A percentile compares a stretch with the other conserved stretches of the same genome.
These are phyloP conservation scores for Simplicillium aogashimaense DNA, from an alignment of 2,329 filamentous ascomycete species.

Conservation along the genomic window DNA sequence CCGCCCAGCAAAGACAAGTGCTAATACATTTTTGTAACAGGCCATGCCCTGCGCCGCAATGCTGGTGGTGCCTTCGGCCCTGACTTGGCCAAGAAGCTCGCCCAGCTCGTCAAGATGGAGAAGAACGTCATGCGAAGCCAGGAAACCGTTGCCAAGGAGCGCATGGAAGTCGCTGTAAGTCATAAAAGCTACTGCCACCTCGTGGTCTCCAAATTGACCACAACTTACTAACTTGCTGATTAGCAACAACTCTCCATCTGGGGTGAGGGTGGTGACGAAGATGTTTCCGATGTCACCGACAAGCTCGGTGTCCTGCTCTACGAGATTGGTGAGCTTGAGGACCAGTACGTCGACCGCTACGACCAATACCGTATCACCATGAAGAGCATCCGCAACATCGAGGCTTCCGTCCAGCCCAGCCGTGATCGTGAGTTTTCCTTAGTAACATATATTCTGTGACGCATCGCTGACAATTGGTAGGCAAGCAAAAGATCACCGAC, in stretches of 20 bases:
- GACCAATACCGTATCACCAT: constrained; percentile 99
- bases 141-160: constrained; percentile 87
- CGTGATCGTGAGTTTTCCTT: constrained; percentile 65
- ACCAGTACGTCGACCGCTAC: constrained; percentile 97
- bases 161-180: constrained; percentile 96
- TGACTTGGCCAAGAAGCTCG: constrained; percentile 94
- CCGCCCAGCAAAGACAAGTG: neutral
- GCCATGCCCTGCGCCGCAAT: constrained; percentile 62
- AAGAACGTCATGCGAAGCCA: constrained; percentile 99
- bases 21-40: constrained; percentile 20
- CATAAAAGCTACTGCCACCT: neutral
- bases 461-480: constrained; percentile 29
- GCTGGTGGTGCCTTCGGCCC: constrained; percentile 68
- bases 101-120: constrained; percentile 99
- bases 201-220: too few species aligned
- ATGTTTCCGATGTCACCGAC: constrained; percentile 97
- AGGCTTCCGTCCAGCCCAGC: constrained; percentile 95
- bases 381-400: constrained; percentile 98
- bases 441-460: neutral
- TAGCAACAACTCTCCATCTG: constrained; percentile 98
- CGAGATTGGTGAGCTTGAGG: constrained; percentile 95
- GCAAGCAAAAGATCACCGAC: constrained; percentile 98
- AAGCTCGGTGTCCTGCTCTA: constrained; percentile 97
- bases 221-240: constrained; percentile 7
- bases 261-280: constrained; percentile 92